phyloP scores from a whole-genome alignment of 2,329 filamentous ascomycete species.

The Tolypocladium pustulatum region DNA sequence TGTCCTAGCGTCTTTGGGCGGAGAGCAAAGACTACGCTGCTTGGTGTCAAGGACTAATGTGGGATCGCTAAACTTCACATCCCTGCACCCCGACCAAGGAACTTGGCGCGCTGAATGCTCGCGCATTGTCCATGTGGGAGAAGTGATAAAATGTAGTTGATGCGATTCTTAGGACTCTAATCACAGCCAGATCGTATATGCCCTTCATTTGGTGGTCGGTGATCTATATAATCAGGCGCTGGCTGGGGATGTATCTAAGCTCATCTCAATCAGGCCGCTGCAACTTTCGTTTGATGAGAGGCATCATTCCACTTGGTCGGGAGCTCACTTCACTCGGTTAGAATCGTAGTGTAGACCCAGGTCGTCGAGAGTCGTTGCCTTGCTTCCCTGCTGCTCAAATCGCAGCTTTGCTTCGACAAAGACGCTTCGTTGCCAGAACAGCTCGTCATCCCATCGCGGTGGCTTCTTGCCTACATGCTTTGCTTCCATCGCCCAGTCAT shows the following conservation, averaged over 20 bases:
- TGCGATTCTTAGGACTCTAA: background rate
- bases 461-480: constrained; percentile 52
- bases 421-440: constrained; percentile 61
- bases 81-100: too few species aligned
- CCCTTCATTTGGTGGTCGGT: background rate
- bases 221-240: background rate
- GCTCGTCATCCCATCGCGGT: constrained; percentile 58
- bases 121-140: too few species aligned
- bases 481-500: constrained; percentile 48
- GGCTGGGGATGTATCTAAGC: background rate
- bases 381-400: constrained; percentile 57
- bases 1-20: too few species aligned
- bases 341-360: constrained; percentile 55
- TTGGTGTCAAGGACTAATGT: too few species aligned
- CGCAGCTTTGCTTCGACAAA: constrained; percentile 60
- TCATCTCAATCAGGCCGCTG: background rate
- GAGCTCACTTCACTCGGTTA: background rate
- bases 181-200: background rate
- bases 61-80: too few species aligned
- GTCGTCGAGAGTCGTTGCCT: constrained; percentile 56
- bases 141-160: too few species aligned
- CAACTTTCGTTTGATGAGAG: background rate
- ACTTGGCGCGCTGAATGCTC: too few species aligned
- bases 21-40: too few species aligned
- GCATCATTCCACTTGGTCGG: background rate